These are phyloP conservation scores for Beauveria sp. DNA, from an alignment of 2,329 filamentous ascomycete genomes.

Conservation along the genomic window DNA sequence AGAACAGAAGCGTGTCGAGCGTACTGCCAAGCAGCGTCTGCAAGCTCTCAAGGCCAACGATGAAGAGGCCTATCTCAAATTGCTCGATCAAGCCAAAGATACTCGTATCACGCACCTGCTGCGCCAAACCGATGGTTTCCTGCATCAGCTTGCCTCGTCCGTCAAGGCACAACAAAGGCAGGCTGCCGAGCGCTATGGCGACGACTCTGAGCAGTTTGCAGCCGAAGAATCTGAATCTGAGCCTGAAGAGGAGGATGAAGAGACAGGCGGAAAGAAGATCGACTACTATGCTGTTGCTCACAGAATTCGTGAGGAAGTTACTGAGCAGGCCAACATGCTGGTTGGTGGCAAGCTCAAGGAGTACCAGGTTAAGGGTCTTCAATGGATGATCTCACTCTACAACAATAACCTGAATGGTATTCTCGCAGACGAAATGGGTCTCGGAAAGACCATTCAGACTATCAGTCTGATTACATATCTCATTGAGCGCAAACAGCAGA, in stretches of 20 bases:
- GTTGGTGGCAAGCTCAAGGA: slow-evolving; percentile 93
- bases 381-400: slow-evolving; percentile 99
- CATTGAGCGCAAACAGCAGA: slow-evolving; percentile 89
- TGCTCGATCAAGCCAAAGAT: slow-evolving; percentile 97
- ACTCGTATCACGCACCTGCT: slow-evolving; percentile 97
- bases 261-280: slow-evolving; percentile 68
- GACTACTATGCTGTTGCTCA: slow-evolving; percentile 99
- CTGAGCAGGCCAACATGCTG: slow-evolving; percentile 71
- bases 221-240: slow-evolving; percentile 58
- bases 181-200: slow-evolving; percentile 70
- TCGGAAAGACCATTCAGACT: slow-evolving; percentile 98
- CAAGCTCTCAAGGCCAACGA: slow-evolving; percentile 98
- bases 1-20: slow-evolving; percentile 96
- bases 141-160: slow-evolving; percentile 88
- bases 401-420: slow-evolving; percentile 99
- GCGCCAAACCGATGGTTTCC: slow-evolving; percentile 94
- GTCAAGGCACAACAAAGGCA: slow-evolving; percentile 90
- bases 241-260: slow-evolving; percentile 60
- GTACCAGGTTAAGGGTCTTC: slow-evolving; percentile 95
- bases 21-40: slow-evolving; percentile 98
- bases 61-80: slow-evolving; percentile 95
- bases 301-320: slow-evolving; percentile 88
- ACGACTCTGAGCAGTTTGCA: slow-evolving; percentile 42
- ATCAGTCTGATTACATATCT: slow-evolving; percentile 97
- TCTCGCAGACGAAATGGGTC: slow-evolving; percentile 97